Evolutionary conservation across 2,329 filamentous ascomycete species (phyloP).

Genomic region (Akanthomyces muscarius): DNA sequence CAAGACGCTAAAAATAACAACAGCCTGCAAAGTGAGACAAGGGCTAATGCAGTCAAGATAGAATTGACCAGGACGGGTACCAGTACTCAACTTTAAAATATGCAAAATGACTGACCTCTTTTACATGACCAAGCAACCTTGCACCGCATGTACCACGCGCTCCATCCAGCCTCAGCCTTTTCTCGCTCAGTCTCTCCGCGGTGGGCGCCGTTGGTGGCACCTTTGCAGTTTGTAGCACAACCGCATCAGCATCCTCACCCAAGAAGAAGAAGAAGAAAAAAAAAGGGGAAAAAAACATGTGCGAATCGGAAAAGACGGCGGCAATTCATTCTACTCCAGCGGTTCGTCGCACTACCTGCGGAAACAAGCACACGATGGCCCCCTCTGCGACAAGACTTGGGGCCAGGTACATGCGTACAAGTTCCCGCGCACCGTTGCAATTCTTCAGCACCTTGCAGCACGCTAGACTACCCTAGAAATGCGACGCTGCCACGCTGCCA

Average conservation of each 20-base stretch:
- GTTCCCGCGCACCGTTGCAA: too few relatives aligned
- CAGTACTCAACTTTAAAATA: background rate
- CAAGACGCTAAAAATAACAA: background rate
- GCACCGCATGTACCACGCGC: too few relatives aligned
- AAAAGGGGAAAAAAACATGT: background rate
- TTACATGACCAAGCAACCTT: too few relatives aligned
- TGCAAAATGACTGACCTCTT: background rate
- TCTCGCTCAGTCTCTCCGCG: background rate
- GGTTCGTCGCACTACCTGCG: background rate
- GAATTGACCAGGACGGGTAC: too few relatives aligned
- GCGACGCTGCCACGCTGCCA: too few relatives aligned
- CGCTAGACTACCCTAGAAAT: too few relatives aligned
- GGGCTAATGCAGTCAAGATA: background rate
- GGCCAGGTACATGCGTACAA: too few relatives aligned
- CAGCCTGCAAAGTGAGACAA: too few relatives aligned
- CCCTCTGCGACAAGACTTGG: too few relatives aligned
- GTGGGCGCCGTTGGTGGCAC: background rate
- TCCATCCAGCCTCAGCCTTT: background rate
- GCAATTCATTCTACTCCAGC: background rate
- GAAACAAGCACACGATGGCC: background rate
- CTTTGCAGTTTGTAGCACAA: background rate
- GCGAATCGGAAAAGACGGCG: background rate
- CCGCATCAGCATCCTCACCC: background rate
- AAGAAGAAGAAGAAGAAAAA: background rate
- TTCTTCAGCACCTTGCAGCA: too few relatives aligned